Percentiles rank a stretch among this genome's conserved stretches.
These are phyloP conservation scores for Calycina marina DNA, from an alignment of 2,329 filamentous ascomycete genomes.

Conservation along the genomic window DNA sequence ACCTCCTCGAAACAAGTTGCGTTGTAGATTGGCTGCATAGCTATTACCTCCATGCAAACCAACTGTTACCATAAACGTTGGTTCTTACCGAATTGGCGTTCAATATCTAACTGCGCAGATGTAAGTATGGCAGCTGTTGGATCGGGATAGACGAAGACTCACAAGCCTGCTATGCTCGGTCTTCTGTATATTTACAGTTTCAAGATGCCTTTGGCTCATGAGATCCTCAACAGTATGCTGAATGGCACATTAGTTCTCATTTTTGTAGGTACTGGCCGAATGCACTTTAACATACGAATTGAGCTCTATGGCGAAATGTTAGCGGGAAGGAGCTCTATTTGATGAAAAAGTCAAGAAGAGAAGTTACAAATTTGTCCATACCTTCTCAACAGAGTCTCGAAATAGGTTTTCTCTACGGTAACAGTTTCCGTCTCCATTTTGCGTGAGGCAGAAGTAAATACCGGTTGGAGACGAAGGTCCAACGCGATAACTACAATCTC, in stretches of 20 bases:
- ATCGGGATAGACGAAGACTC: constrained; percentile 20
- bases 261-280: background rate
- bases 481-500: too few species aligned
- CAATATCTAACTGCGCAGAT: constrained; percentile 15
- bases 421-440: constrained; percentile 23
- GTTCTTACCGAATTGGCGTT: constrained; percentile 39
- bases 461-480: too few species aligned
- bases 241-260: constrained; percentile 3
- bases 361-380: constrained; percentile 27
- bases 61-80: too few species aligned
- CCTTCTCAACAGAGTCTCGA: constrained; percentile 47
- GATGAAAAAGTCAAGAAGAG: too few species aligned
- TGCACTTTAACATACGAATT: constrained; percentile 30
- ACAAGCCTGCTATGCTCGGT: constrained; percentile 47
- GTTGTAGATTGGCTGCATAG: constrained; percentile 26
- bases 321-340: too few species aligned
- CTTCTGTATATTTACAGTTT: constrained; percentile 40
- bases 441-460: too few species aligned
- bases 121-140: too few species aligned
- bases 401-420: constrained; percentile 44
- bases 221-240: constrained; percentile 28
- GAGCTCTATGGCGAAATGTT: constrained; percentile 25
- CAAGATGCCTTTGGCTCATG: constrained; percentile 19
- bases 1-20: constrained; percentile 35
- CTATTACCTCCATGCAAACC: too few species aligned